Evolutionary conservation across 306 rosid species (phyloP), one percentile per base, ranked within the genome.

Genomic region (Citrullus colocynthis): DNA sequence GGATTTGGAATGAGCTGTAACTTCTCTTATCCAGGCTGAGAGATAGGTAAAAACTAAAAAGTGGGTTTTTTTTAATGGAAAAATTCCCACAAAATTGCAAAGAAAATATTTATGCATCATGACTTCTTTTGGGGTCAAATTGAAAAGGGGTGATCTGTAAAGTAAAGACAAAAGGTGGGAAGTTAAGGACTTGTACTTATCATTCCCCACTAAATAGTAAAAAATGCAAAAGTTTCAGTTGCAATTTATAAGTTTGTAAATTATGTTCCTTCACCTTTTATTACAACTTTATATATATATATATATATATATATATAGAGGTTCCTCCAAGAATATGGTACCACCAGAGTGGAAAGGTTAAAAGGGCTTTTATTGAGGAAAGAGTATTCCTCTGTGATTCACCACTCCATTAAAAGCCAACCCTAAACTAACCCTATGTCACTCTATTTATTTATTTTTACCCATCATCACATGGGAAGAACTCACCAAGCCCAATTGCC

Each of bases 261-360:
- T 3, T 8, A 41, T 66, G 54, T 67, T 34, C 49, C 36, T 69
- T 44, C 9, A 5, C 37, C 14, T 70, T 70, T 24, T 24, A 24
- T 24, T 24, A 24, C 28, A 24, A 24, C 28, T 24, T 24, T 24
- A 0, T 24, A 24, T 24, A 24, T 24, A 24, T 24, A 45, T 30
- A 10, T 21, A 59, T 20, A 67, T 9, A 66, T 14, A 62, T 32
- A 64, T 6, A 64, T 17, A 64, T 13, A 36, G 1, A 16, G 13
- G 15, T 73, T 51, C 60, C 77, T 73, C 77, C 77, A 73, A 73
- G 77, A 73, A 73, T 73, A 73, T 73, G 77, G 77, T 73, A 28
- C 77, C 60, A 73, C 77, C 77, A 73, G 77, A 73, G 77, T 73
- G 77, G 77, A 73, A 73, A 73, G 77, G 24, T 72, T 48, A 7